A percentile compares a stretch with the other conserved stretches of the same genome.
phyloP scores from a whole-genome alignment of 495 filamentous ascomycete species.

The Pyronema domesticum region DNA sequence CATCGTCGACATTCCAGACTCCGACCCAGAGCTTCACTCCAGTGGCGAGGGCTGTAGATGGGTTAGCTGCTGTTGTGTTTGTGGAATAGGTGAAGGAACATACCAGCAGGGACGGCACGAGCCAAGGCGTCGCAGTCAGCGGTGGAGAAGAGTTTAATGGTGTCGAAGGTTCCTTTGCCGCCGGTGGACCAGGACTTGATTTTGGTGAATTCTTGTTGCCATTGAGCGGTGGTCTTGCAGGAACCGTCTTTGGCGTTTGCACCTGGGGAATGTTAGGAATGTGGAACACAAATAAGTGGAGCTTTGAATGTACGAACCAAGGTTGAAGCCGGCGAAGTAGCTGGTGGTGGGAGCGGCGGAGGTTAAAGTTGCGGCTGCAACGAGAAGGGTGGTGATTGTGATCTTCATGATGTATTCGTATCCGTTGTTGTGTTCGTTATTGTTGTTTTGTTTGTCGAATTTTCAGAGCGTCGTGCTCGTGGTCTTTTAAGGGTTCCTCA shows the following conservation, averaged over 20 bases:
- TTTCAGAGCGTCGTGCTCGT: too few relatives aligned
- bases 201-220: constrained; percentile 48
- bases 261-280: constrained; percentile 10
- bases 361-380: constrained; percentile 29
- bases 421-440: too few relatives aligned
- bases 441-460: too few relatives aligned
- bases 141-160: constrained; percentile 53
- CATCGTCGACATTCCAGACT: constrained; percentile 37
- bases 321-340: constrained; percentile 63
- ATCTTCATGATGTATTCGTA: constrained; percentile 20
- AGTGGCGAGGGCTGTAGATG: constrained; percentile 28
- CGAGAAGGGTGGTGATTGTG: constrained; percentile 26
- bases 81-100: constrained; percentile 31
- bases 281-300: not conserved
- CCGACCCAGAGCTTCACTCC: constrained; percentile 25
- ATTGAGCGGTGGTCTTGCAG: constrained; percentile 46
- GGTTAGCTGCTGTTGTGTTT: constrained; percentile 21
- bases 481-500: too few relatives aligned
- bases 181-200: constrained; percentile 48
- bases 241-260: constrained; percentile 35
- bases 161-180: constrained; percentile 47
- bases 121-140: constrained; percentile 41
- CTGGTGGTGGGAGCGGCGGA: constrained; percentile 32
- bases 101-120: constrained; percentile 35
- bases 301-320: constrained; percentile 37